Conservation (phyloP, 768 basidiomycete genomes). For the Polyporus arcularius region DNA sequence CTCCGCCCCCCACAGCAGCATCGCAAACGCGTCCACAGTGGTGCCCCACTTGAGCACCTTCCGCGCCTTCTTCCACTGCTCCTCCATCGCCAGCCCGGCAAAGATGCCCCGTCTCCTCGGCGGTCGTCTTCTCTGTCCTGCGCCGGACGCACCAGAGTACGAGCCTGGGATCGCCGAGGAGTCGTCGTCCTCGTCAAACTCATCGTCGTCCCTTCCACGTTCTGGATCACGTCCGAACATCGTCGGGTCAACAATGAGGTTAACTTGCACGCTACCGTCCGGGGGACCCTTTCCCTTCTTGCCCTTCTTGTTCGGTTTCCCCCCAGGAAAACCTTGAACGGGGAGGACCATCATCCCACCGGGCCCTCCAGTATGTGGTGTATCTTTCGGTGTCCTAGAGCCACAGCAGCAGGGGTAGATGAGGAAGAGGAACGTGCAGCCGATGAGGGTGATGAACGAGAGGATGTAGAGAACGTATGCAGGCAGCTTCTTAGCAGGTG, state of each 20-base stretch:
- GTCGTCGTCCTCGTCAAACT: conserved; percentile 38
- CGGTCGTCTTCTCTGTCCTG: conserved; percentile 35
- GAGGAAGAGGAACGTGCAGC: conserved; percentile 55
- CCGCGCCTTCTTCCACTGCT: conserved; percentile 59
- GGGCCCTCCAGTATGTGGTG: conserved; percentile 23
- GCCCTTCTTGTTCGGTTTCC: conserved; percentile 44
- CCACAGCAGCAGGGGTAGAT: conserved; percentile 59
- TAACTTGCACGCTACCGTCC: conserved; percentile 60
- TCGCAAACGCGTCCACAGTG: conserved; percentile 47
- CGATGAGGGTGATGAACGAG: conserved; percentile 52
- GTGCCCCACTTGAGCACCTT: conserved; percentile 53
- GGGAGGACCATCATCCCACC: conserved; percentile 64
- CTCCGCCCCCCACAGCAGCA: conserved; percentile 56
- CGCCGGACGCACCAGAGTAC: conserved; percentile 15
- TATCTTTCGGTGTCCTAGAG: conserved; percentile 26
- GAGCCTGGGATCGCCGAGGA: conserved; percentile 36
- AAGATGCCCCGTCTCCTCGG: conserved; percentile 51
- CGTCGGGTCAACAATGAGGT: conserved; percentile 69
- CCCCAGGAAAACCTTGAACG: conserved; percentile 51
- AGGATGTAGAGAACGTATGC: conserved; percentile 60
- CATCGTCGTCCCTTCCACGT: conserved; percentile 38
- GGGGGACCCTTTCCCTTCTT: conserved; percentile 36
- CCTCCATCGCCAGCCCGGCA: conserved; percentile 63
- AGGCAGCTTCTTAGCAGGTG: conserved; percentile 56
- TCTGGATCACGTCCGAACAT: conserved; percentile 42